A percentile compares a stretch with the other conserved stretches of the same genome.
phyloP scores from a whole-genome alignment of 805 yeast genomes.

The Candida argentea region DNA sequence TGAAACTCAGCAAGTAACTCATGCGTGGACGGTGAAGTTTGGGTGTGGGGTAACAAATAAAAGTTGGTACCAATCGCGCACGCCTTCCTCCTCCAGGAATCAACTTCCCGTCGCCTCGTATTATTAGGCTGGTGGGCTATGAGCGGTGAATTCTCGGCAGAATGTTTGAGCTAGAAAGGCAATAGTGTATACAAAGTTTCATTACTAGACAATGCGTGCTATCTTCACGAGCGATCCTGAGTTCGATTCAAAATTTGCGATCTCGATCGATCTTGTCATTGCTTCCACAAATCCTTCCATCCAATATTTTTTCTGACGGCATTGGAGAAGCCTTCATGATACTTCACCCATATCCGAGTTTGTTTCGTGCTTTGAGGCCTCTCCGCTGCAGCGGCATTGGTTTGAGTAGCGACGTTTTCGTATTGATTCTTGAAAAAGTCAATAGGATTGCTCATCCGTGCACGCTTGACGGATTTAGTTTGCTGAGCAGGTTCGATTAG shows the following conservation, averaged over 20 bases:
- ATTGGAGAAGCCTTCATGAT: constrained; percentile 83
- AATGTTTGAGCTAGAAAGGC: neutral
- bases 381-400: constrained; percentile 12
- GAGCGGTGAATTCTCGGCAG: too few species aligned
- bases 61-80: too few species aligned
- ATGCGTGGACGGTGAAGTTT: too few species aligned
- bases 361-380: constrained; percentile 23
- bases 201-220: too few species aligned
- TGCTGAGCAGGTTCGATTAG: constrained; percentile 10
- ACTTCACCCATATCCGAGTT: constrained; percentile 66
- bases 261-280: neutral
- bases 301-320: constrained; percentile 80
- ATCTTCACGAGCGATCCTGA: too few species aligned
- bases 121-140: too few species aligned
- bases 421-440: constrained; percentile 31
- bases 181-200: neutral
- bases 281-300: constrained; percentile 59
- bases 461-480: constrained; percentile 11
- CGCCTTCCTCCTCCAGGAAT: too few species aligned
- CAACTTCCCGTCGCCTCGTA: too few species aligned
- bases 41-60: too few species aligned
- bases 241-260: neutral
- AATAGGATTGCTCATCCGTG: constrained; percentile 20
- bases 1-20: too few species aligned
- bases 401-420: constrained; percentile 22